Evolutionary conservation across 805 yeast genomes (phyloP), one percentile per base, ranked within the genome.

Genomic region (baker's yeast (Saccharomyces cerevisiae)): DNA sequence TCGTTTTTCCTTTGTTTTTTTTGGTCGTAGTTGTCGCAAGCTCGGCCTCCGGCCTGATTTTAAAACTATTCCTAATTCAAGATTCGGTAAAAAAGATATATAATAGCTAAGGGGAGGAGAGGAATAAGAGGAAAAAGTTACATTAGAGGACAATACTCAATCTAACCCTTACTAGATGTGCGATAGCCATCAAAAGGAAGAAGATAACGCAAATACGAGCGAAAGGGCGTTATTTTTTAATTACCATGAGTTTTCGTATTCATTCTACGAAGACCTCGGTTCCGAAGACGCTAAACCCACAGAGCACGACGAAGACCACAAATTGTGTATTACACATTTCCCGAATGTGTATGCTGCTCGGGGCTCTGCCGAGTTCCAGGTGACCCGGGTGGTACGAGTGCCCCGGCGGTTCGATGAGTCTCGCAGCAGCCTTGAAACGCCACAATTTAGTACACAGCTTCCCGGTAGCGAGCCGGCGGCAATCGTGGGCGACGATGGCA

Each of bases 381-480:
- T 61, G 6, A 80, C 87, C 0, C 70, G 92, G 55, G 74, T 86
- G n/a, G 83, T 85, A 3, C 65, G 91, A 51, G 73, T 85, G 2
- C 89, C 92, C 3, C 66, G 90, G 56, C 55, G 73, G 1, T 80
- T 76, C 53, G 70, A 70, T 17, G 65, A 61, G 9, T 70, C 75
- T 2, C 43, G 43, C 13, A 21, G 11, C 43, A 36, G 43, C 24
- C 48, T 66, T 1, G 56, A 57, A 31, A 71, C 74, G 21, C 89
- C 90, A 1, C 79, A 75, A 58, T 85, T 85, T 63, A 81, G 86
- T 8, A 65, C 66, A 0, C 64, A 56, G 8, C 58, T 76, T 0
- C 90, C 90, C 0, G 91, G 91, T 0, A 57, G 48, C 1, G 90
- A 85, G 60, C 80, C 83, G 2, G 89, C 84, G 2, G 87, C 87